Evolutionary conservation across 371 early-diverging fungal species (phyloP).

Genomic region (Conidiobolus incongruus): DNA sequence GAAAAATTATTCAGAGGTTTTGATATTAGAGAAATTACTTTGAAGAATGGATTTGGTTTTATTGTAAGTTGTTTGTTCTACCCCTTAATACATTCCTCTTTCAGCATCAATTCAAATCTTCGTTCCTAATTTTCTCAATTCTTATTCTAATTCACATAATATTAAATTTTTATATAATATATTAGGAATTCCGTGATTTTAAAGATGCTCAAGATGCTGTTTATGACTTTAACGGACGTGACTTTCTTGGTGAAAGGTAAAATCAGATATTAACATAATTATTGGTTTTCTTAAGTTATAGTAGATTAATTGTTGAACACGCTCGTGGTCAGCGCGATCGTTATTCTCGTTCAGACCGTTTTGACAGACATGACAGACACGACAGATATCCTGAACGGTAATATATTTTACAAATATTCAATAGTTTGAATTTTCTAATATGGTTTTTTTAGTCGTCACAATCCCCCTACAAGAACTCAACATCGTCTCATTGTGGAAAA

Average conservation of each 20-base stretch:
- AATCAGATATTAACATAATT: neutral
- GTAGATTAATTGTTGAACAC: conserved; percentile 2
- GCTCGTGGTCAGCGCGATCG: neutral
- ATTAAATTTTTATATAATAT: neutral
- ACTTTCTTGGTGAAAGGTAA: conserved; percentile 54
- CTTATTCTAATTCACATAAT: no score
- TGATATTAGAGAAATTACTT: conserved; percentile 42
- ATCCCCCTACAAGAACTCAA: conserved; percentile 24
- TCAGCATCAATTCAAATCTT: no score
- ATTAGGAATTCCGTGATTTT: conserved; percentile 31
- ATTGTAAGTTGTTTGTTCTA: conserved; percentile 21
- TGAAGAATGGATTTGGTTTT: conserved; percentile 52
- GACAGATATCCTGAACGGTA: conserved; percentile 9
- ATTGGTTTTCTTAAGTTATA: neutral
- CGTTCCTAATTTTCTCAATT: no score
- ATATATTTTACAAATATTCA: neutral
- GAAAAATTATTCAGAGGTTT: conserved; percentile 38
- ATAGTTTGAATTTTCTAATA: neutral
- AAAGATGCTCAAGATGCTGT: conserved; percentile 57
- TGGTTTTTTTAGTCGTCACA: conserved; percentile 12
- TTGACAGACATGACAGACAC: conserved; percentile 12
- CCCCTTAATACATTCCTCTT: no score
- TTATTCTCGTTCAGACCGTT: neutral
- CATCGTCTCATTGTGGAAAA: conserved; percentile 45
- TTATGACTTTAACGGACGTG: conserved; percentile 37